phyloP scores from a whole-genome alignment of 2,329 filamentous ascomycete genomes.

The Fusarium solani-melongenae region DNA sequence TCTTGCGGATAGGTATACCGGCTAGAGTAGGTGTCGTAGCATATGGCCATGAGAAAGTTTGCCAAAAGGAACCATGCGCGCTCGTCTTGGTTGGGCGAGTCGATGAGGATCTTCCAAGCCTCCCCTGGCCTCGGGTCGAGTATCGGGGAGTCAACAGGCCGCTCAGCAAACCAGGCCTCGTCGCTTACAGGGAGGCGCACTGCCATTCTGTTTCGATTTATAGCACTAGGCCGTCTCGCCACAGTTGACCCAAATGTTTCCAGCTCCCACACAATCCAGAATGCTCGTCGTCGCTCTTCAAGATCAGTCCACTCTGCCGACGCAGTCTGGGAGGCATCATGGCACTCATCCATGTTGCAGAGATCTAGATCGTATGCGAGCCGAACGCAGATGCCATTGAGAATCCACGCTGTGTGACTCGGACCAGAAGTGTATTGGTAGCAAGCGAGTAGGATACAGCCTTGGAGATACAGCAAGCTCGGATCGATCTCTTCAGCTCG shows the following conservation, averaged over 20 bases:
- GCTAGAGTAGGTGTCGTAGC: not conserved
- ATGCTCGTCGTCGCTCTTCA: not conserved
- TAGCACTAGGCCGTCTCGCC: not conserved
- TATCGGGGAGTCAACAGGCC: conserved; percentile 1
- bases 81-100: conserved; percentile 8
- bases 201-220: not conserved
- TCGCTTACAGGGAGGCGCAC: not conserved
- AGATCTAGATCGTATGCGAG: not conserved
- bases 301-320: not conserved
- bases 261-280: conserved; percentile 3
- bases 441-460: not conserved
- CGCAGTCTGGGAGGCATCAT: not conserved
- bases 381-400: conserved; percentile 1
- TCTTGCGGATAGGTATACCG: not conserved
- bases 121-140: not conserved
- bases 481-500: not conserved
- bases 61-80: conserved; percentile 4
- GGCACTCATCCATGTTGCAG: conserved; percentile 5
- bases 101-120: not conserved
- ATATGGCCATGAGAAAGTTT: conserved; percentile 1
- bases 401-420: conserved; percentile 1
- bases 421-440: not conserved
- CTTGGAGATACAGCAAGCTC: conserved; percentile 1
- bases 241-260: not conserved
- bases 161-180: not conserved